A percentile compares a stretch with the other conserved stretches of the same genome.
phyloP scores from a whole-genome alignment of 129 eudicot species.

The Mikania micrantha region DNA sequence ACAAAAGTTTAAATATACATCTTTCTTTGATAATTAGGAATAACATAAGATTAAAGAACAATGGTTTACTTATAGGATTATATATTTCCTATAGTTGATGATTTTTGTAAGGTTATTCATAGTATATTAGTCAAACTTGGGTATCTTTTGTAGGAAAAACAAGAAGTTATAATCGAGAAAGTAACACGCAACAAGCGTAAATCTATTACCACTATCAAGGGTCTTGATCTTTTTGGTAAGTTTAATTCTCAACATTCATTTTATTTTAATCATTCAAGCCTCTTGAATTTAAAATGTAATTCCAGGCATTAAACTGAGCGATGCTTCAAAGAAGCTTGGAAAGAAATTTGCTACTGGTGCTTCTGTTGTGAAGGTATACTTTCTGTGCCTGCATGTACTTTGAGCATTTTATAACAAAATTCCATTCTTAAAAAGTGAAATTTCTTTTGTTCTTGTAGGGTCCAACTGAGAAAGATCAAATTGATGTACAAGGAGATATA shows the following conservation, averaged over 20 bases:
- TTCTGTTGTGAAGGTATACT: slow-evolving; percentile 82
- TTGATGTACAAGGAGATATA: slow-evolving; percentile 99
- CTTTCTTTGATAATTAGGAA: background rate
- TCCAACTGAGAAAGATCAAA: slow-evolving; percentile 97
- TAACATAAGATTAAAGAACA: background rate
- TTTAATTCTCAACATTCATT: background rate
- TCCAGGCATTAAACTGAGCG: slow-evolving; percentile 86
- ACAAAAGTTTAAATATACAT: background rate
- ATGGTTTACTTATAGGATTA: background rate
- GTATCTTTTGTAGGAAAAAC: slow-evolving; percentile 51
- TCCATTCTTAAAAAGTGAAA: background rate
- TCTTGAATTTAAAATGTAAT: background rate
- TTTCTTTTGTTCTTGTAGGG: slow-evolving; percentile 47
- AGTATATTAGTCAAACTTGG: slow-evolving; percentile 1
- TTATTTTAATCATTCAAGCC: background rate
- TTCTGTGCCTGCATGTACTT: background rate
- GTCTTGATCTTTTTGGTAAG: slow-evolving; percentile 85
- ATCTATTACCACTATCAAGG: slow-evolving; percentile 84
- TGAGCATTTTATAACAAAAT: background rate
- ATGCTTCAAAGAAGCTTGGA: slow-evolving; percentile 99
- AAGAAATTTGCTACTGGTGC: slow-evolving; percentile 99
- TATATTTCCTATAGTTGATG: background rate
- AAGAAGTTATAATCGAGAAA: slow-evolving; percentile 86
- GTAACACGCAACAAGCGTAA: slow-evolving; percentile 86
- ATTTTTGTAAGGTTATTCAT: background rate